These are phyloP conservation scores for Thamnidium elegans DNA, from an alignment of 192 early-diverging fungal genomes.

Conservation along the genomic window DNA sequence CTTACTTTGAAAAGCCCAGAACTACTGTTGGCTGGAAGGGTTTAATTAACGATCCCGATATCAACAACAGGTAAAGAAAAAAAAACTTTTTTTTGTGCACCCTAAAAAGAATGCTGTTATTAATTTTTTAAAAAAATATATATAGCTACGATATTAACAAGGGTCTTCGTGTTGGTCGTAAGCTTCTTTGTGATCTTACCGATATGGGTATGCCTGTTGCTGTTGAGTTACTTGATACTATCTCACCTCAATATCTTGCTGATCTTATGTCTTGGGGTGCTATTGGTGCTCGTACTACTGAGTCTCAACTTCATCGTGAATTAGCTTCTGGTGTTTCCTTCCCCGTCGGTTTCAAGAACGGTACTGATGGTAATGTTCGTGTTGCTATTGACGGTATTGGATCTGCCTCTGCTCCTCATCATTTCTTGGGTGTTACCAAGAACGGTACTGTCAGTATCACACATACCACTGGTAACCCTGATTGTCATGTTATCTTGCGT, in stretches of 20 bases:
- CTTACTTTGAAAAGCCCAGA: conserved; percentile 98
- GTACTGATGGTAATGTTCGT: conserved; percentile 86
- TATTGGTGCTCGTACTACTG: conserved; percentile 95
- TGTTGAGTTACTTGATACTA: conserved; percentile 90
- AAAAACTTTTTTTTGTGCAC: conserved; percentile 4
- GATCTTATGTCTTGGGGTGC: conserved; percentile 96
- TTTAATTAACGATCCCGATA: conserved; percentile 78
- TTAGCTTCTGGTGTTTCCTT: conserved; percentile 91
- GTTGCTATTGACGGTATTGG: conserved; percentile 77
- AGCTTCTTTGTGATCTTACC: conserved; percentile 77
- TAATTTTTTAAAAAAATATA: too few relatives aligned
- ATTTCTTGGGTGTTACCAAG: conserved; percentile 94
- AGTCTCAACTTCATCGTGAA: conserved; percentile 93
- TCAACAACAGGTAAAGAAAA: conserved; percentile 50
- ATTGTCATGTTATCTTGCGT: conserved; percentile 88
- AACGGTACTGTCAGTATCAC: conserved; percentile 90
- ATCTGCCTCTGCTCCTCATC: conserved; percentile 72
- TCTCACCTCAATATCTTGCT: conserved; percentile 93
- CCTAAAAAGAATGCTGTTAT: too few relatives aligned
- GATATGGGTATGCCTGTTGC: conserved; percentile 82
- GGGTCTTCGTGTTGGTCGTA: conserved; percentile 83
- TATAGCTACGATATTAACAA: conserved; percentile 94
- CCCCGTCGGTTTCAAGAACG: conserved; percentile 99
- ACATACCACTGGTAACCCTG: conserved; percentile 77
- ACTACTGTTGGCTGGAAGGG: conserved; percentile 94